phyloP scores from a whole-genome alignment of 2,329 filamentous ascomycete genomes.

The Aspergillus brunneoviolaceus region DNA sequence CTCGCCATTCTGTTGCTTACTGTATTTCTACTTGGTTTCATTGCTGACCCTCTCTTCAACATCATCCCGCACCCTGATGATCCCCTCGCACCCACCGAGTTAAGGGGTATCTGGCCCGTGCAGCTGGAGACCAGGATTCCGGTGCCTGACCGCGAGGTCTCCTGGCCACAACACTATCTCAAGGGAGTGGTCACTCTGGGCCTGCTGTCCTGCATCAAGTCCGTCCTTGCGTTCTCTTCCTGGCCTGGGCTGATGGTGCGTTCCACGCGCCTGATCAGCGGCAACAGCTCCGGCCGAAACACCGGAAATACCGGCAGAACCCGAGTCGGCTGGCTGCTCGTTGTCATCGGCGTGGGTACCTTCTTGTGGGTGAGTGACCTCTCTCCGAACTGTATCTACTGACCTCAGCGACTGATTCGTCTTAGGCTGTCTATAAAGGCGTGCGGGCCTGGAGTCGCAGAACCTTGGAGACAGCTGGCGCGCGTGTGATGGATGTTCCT shows the following conservation, averaged over 20 bases:
- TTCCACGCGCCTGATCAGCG: slow-evolving; percentile 56
- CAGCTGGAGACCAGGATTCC: slow-evolving; percentile 34
- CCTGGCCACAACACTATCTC: slow-evolving; percentile 79
- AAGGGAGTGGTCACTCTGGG: slow-evolving; percentile 92
- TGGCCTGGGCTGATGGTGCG: slow-evolving; percentile 77
- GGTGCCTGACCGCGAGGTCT: slow-evolving; percentile 50
- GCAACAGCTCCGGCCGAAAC: slow-evolving; percentile 64
- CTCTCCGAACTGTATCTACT: background rate
- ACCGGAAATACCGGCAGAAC: slow-evolving; percentile 74
- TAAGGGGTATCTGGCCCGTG: slow-evolving; percentile 39
- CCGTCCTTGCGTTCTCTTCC: slow-evolving; percentile 69
- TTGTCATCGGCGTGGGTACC: slow-evolving; percentile 75
- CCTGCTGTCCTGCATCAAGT: slow-evolving; percentile 79
- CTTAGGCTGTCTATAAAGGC: slow-evolving; percentile 74
- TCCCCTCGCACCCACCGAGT: slow-evolving; percentile 54
- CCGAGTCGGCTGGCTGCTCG: slow-evolving; percentile 72
- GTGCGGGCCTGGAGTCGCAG: slow-evolving; percentile 71
- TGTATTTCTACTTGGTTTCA: slow-evolving; percentile 81
- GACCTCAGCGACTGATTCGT: slow-evolving; percentile 21
- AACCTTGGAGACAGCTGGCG: slow-evolving; percentile 73
- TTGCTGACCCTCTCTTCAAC: slow-evolving; percentile 90
- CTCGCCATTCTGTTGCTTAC: slow-evolving; percentile 66
- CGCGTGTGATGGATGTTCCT: slow-evolving; percentile 75
- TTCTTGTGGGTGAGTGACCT: slow-evolving; percentile 68
- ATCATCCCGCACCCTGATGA: slow-evolving; percentile 78